A percentile compares a stretch with the other conserved stretches of the same genome.
Conservation (phyloP, 2,329 filamentous ascomycete genomes). For the Elsinoe fawcettii region DNA sequence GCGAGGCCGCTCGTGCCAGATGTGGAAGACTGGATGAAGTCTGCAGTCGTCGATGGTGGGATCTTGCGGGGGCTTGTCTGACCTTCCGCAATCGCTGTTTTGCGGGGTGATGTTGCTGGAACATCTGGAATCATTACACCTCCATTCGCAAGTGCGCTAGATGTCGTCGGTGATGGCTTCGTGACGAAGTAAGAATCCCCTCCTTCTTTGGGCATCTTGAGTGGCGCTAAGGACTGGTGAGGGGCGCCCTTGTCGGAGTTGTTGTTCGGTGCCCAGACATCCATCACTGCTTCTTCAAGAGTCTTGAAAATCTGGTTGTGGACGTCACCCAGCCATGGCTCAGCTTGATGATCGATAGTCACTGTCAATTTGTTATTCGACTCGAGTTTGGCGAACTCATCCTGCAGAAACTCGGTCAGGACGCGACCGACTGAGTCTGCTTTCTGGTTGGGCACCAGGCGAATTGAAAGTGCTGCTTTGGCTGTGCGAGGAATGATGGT, state of each 20-base stretch:
- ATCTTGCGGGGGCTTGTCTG: background rate
- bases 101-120: background rate
- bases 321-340: slow-evolving; percentile 92
- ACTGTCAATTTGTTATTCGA: slow-evolving; percentile 76
- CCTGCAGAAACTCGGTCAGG: slow-evolving; percentile 59
- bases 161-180: slow-evolving; percentile 43
- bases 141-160: slow-evolving; percentile 44
- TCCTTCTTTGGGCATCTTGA: slow-evolving; percentile 19
- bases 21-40: background rate
- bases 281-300: slow-evolving; percentile 73
- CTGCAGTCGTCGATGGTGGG: background rate
- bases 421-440: slow-evolving; percentile 65
- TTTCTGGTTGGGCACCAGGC: slow-evolving; percentile 88
- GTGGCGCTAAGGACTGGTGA: slow-evolving; percentile 14
- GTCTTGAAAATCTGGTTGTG: slow-evolving; percentile 86
- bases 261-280: slow-evolving; percentile 64
- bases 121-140: slow-evolving; percentile 29
- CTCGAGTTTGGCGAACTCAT: slow-evolving; percentile 64
- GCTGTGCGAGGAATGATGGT: slow-evolving; percentile 87
- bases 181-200: slow-evolving; percentile 20
- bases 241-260: slow-evolving; percentile 34
- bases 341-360: slow-evolving; percentile 83
- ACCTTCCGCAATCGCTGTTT: background rate
- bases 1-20: background rate
- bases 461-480: slow-evolving; percentile 79